Base-by-base conservation (phyloP, 805 yeast genomes). In the Candida broadrunensis region DNA sequence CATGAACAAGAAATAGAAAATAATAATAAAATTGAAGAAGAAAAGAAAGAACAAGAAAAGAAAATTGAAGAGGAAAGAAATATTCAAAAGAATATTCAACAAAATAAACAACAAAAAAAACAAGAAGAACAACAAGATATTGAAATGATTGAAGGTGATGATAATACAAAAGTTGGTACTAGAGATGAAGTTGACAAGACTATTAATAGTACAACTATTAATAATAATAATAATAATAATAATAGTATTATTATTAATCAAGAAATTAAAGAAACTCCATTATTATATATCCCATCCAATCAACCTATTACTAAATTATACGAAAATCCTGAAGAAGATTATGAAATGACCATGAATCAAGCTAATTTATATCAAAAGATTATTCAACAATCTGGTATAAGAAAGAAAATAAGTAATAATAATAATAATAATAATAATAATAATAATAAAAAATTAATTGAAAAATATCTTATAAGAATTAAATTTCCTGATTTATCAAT, bases 291-390 rank as follows among this genome's bases (percentile, higher is more conserved):
- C 14, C 62, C 64, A 1, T 43, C 47, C 5, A 27, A 21, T 5
- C 15, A 18, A 13, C n/a, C 33, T 17, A 20, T 26, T 11, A 19
- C 39, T 2, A 21, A 36, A 7, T 25, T 47, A 4, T 70, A 67
- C 41, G 71, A 68, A 17, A 70, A 69, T 43, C 73, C 73, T 3
- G 73, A 67, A 14, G 64, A 59, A 27, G 74, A 70, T 45, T 70
- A 70, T 48, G 60, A 65, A 17, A 50, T 70, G 60, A 65, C 72
- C 1, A 49, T 63, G 4, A 39, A 55, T 14, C 73, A 70, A 45
- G 72, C 69, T 2, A 62, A 63, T 42, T 52, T 53, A 15, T 70
- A 70, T 47, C 68, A 63, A 36, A 58, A 61, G 36, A 44, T 61
- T 15, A 58, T 70, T 33, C 56, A 56, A 37, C 51, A 58, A n/a